Conservation (phyloP, 306 rosid genomes). For the Elaeagnus macrophylla region DNA sequence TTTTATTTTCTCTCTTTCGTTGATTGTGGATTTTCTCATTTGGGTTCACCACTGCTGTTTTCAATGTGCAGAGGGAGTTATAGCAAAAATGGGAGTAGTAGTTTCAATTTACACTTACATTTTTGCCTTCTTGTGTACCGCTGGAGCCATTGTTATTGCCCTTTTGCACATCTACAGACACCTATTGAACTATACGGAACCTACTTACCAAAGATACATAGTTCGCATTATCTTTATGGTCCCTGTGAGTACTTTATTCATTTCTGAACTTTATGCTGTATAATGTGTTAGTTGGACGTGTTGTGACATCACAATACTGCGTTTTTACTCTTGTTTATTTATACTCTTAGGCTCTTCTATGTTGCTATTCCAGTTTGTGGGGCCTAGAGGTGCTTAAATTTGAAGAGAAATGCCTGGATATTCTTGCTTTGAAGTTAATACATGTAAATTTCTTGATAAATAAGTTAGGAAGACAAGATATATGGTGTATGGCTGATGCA, state of each 20-base stretch:
- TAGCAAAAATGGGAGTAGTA: conserved; percentile 41
- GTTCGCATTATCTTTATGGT: conserved; percentile 96
- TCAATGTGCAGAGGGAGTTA: background rate
- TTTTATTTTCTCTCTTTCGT: background rate
- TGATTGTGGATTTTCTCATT: background rate
- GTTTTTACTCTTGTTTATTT: background rate
- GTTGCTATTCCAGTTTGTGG: no score
- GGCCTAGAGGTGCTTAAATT: no score
- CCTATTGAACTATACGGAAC: conserved; percentile 88
- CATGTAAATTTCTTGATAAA: no score
- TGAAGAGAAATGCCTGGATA: no score
- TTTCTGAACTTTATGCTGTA: background rate
- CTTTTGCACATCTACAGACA: conserved; percentile 72
- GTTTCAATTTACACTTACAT: conserved; percentile 50
- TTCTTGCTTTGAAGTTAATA: no score
- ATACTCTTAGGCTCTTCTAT: background rate
- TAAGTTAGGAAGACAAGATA: no score
- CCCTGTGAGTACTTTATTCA: conserved; percentile 45
- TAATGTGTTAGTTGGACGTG: background rate
- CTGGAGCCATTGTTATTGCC: conserved; percentile 74
- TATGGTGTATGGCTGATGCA: no score
- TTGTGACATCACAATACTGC: background rate
- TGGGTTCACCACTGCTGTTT: background rate
- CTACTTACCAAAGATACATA: conserved; percentile 86
- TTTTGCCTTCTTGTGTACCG: conserved; percentile 71